Conservation (phyloP, 139 green algal genomes). For the Chlamydomonas asymmetrica region DNA sequence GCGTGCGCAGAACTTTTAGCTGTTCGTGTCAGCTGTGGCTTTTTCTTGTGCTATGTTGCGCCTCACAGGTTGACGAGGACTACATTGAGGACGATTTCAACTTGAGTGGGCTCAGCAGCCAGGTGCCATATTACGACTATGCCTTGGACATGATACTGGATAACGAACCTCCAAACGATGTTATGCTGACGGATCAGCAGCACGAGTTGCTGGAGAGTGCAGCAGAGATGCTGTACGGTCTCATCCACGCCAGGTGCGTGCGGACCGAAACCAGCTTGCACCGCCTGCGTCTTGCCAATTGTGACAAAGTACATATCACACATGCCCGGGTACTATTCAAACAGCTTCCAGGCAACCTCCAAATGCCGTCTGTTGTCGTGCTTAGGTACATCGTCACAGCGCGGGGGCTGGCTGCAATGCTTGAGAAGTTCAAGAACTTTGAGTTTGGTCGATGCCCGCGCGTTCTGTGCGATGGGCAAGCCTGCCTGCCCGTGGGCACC, state of each 20-base stretch:
- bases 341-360: no score
- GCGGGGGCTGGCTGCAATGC: slow-evolving; percentile 75
- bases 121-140: slow-evolving; percentile 98
- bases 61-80: slow-evolving; percentile 62
- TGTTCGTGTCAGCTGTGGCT: no score
- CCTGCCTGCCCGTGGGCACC: slow-evolving; percentile 89
- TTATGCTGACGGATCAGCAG: slow-evolving; percentile 81
- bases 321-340: neutral
- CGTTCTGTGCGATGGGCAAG: slow-evolving; percentile 87
- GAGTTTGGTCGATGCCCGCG: slow-evolving; percentile 94
- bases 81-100: slow-evolving; percentile 99
- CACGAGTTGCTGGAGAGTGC: slow-evolving; percentile 92
- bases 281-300: neutral
- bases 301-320: neutral
- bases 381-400: slow-evolving; percentile 88
- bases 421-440: slow-evolving; percentile 91
- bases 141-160: slow-evolving; percentile 96
- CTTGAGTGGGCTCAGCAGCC: slow-evolving; percentile 83
- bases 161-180: slow-evolving; percentile 79
- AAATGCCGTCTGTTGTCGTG: neutral
- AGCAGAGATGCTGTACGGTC: slow-evolving; percentile 95
- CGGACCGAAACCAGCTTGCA: neutral
- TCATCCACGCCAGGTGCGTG: slow-evolving; percentile 86
- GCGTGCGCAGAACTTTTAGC: no score
- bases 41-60: no score